These are phyloP conservation scores for Amanita rimosa DNA, from an alignment of 768 basidiomycete genomes.

Conservation along the genomic window DNA sequence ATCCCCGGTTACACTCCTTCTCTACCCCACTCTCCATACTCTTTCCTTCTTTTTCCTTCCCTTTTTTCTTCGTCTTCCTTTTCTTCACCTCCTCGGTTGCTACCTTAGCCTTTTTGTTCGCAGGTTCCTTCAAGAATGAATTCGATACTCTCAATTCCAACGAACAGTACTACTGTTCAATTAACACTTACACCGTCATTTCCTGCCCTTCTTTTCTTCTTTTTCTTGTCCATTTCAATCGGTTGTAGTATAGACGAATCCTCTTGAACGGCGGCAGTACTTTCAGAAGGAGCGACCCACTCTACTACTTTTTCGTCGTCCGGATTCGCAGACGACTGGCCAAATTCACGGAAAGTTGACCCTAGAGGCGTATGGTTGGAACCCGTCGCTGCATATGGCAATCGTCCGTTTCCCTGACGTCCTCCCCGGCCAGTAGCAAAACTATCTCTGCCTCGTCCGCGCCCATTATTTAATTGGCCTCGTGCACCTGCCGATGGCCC, in stretches of 20 bases:
- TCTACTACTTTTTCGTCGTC: slow-evolving; percentile 14
- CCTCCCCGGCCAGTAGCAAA: slow-evolving; percentile 14
- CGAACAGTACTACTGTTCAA: too few relatives aligned
- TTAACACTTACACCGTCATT: slow-evolving; percentile 7
- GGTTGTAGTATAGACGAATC: slow-evolving; percentile 3
- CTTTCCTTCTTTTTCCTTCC: slow-evolving; percentile 10
- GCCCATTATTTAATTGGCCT: slow-evolving; percentile 2
- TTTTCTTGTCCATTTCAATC: slow-evolving; percentile 10
- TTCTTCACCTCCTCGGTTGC: slow-evolving; percentile 1
- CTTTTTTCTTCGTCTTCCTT: slow-evolving; percentile 6
- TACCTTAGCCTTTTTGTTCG: slow-evolving; percentile 7
- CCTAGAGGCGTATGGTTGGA: slow-evolving; percentile 68
- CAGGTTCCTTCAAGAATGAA: not conserved
- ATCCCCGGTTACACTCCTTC: slow-evolving; percentile 8
- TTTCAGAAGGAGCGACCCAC: slow-evolving; percentile 6
- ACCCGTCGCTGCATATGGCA: slow-evolving; percentile 33
- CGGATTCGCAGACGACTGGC: slow-evolving; percentile 17
- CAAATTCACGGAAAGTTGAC: slow-evolving; percentile 33
- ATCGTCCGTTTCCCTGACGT: slow-evolving; percentile 20
- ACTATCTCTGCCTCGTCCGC: slow-evolving; percentile 14
- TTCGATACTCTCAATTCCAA: not conserved
- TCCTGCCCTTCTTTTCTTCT: slow-evolving; percentile 11
- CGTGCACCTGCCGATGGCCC: not conserved
- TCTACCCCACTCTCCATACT: slow-evolving; percentile 15
- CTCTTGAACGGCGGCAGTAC: slow-evolving; percentile 8